Conservation (phyloP, 2,329 filamentous ascomycete species). For the Phoma sp. region DNA sequence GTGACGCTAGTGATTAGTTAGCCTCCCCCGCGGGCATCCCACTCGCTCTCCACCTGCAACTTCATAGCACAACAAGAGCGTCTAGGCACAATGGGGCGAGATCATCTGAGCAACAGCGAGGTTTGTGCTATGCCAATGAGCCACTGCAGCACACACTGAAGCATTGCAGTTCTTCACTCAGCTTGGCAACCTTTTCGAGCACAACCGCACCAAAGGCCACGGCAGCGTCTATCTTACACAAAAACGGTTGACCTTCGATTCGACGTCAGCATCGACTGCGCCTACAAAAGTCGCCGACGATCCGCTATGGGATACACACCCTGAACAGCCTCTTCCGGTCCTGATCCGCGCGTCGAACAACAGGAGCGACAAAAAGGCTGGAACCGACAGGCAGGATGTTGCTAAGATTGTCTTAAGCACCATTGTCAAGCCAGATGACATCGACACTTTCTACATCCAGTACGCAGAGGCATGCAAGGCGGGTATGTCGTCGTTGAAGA, state of each 20-base stretch:
- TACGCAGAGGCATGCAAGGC: constrained; percentile 92
- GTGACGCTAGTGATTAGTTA: constrained; percentile 9
- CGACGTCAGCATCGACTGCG: constrained; percentile 45
- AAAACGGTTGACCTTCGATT: constrained; percentile 65
- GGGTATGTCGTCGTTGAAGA: constrained; percentile 89
- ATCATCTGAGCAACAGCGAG: constrained; percentile 67
- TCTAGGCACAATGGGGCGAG: constrained; percentile 52
- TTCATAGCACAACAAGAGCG: constrained; percentile 26
- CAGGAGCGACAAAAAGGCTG: constrained; percentile 58
- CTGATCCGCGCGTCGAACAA: constrained; percentile 86
- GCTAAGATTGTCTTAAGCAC: constrained; percentile 80
- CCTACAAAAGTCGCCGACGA: constrained; percentile 54
- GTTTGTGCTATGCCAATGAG: constrained; percentile 50
- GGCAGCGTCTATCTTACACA: constrained; percentile 77
- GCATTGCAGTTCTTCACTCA: constrained; percentile 71
- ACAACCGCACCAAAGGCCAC: constrained; percentile 71
- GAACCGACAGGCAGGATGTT: constrained; percentile 50
- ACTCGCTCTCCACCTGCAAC: constrained; percentile 22
- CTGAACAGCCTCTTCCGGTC: constrained; percentile 68
- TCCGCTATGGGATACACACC: constrained; percentile 66
- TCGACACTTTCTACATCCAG: constrained; percentile 80
- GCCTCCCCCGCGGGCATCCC: constrained; percentile 25
- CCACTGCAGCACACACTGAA: background rate
- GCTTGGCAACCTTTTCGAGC: constrained; percentile 70
- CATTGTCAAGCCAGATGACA: constrained; percentile 73